These are phyloP conservation scores for Tolypocladium amazonense DNA, from an alignment of 2,329 filamentous ascomycete species.

Conservation along the genomic window DNA sequence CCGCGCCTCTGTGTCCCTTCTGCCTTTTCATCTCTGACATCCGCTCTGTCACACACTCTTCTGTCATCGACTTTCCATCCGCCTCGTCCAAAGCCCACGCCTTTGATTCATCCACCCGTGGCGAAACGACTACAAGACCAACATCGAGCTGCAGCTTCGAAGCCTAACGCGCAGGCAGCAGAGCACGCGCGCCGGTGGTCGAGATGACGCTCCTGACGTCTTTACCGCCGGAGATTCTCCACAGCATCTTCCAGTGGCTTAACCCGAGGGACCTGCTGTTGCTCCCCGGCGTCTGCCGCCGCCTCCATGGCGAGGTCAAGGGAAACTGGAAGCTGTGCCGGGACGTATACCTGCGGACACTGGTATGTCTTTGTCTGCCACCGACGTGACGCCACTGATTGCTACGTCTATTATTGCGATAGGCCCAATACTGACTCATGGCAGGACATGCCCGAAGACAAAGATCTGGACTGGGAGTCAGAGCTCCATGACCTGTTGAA, in stretches of 20 bases:
- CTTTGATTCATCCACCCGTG: neutral
- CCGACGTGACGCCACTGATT: too few species aligned
- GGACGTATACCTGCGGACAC: constrained; percentile 46
- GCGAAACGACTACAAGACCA: neutral
- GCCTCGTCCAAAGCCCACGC: neutral
- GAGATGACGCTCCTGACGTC: constrained; percentile 9
- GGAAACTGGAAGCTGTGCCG: constrained; percentile 51
- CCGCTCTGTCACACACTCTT: neutral
- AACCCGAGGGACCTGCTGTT: constrained; percentile 44
- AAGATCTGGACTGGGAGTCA: constrained; percentile 29
- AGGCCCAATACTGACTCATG: neutral
- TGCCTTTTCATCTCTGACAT: neutral
- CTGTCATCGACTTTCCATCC: too few species aligned
- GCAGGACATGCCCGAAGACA: constrained; percentile 22
- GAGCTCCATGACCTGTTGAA: constrained; percentile 32
- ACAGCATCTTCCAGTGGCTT: constrained; percentile 47
- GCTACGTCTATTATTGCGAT: neutral
- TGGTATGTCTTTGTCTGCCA: constrained; percentile 31
- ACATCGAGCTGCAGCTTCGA: neutral
- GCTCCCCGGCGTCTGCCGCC: constrained; percentile 39
- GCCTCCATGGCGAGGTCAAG: constrained; percentile 42
- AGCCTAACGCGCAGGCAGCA: neutral
- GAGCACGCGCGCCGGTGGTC: neutral
- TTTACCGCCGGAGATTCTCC: constrained; percentile 53
- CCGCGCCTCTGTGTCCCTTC: neutral